Conservation (phyloP, 495 filamentous ascomycete species). For the Saxophila tyrrhenica region DNA sequence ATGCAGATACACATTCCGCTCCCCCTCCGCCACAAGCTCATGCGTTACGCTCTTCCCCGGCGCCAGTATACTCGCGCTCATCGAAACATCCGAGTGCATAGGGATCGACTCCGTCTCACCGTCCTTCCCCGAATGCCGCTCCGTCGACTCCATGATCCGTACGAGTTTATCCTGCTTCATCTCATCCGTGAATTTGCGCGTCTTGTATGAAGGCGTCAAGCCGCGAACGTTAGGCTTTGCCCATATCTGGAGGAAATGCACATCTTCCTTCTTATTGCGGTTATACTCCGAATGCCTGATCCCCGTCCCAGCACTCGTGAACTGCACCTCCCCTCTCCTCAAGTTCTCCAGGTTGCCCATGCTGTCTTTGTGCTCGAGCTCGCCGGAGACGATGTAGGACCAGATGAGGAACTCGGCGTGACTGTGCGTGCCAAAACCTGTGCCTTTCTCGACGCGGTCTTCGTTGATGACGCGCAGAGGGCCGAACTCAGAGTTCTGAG, state of each 20-base stretch:
- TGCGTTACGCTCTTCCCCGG: slow-evolving; percentile 34
- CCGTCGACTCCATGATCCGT: slow-evolving; percentile 58
- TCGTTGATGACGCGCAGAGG: slow-evolving; percentile 71
- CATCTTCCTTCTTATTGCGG: slow-evolving; percentile 48
- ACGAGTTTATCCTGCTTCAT: slow-evolving; percentile 57
- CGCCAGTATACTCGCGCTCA: slow-evolving; percentile 54
- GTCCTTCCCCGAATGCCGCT: slow-evolving; percentile 42
- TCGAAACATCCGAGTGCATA: slow-evolving; percentile 68
- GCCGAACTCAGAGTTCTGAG: slow-evolving; percentile 51
- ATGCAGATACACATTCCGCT: slow-evolving; percentile 65
- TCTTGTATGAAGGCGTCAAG: slow-evolving; percentile 60
- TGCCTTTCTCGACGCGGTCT: slow-evolving; percentile 56
- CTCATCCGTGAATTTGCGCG: slow-evolving; percentile 53
- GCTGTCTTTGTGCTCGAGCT: slow-evolving; percentile 70
- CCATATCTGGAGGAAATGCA: slow-evolving; percentile 80
- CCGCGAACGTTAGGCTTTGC: slow-evolving; percentile 57
- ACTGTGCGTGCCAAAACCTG: slow-evolving; percentile 68
- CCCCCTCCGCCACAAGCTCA: slow-evolving; percentile 48
- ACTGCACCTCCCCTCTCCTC: slow-evolving; percentile 68
- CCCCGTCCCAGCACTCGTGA: slow-evolving; percentile 66
- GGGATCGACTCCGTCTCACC: slow-evolving; percentile 59
- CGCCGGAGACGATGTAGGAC: slow-evolving; percentile 65
- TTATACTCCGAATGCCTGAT: slow-evolving; percentile 71
- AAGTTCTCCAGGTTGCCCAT: slow-evolving; percentile 65
- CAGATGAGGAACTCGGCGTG: slow-evolving; percentile 79